Evolutionary conservation across 805 yeast genomes (phyloP).

Genomic region (Nakazawaea pomicola): DNA sequence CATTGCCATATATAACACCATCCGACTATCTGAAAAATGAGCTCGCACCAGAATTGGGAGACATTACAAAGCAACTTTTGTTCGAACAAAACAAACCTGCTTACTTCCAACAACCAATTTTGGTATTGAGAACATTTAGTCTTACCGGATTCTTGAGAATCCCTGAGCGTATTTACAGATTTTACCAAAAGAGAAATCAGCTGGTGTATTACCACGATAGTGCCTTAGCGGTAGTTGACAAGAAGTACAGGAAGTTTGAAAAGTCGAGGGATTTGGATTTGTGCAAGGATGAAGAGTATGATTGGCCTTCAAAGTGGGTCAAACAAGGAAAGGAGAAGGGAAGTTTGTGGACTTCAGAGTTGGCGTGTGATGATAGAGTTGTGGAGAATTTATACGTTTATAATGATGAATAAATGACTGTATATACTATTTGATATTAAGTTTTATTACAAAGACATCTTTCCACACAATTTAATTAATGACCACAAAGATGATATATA

Average conservation of each 20-base stretch:
- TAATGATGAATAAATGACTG: constrained; percentile 14
- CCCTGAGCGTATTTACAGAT: constrained; percentile 73
- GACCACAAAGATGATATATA: too few species aligned
- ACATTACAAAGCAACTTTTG: constrained; percentile 24
- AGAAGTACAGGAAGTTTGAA: constrained; percentile 53
- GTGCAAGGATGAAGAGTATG: constrained; percentile 62
- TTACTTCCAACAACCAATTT: constrained; percentile 70
- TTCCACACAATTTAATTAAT: too few species aligned
- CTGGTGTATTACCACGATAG: constrained; percentile 57
- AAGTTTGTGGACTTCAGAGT: constrained; percentile 86
- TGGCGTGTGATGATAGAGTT: constrained; percentile 67
- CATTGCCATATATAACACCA: constrained; percentile 59
- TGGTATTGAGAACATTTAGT: constrained; percentile 72
- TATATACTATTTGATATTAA: too few species aligned
- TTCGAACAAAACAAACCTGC: constrained; percentile 39
- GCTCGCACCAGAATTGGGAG: constrained; percentile 62
- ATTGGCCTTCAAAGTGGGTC: constrained; percentile 89
- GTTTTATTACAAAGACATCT: too few species aligned
- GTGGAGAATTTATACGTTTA: constrained; percentile 46
- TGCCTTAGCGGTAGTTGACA: constrained; percentile 47
- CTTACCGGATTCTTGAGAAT: constrained; percentile 72
- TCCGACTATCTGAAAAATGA: constrained; percentile 48
- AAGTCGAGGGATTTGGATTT: constrained; percentile 34
- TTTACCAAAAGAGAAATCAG: constrained; percentile 65
- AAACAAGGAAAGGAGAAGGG: constrained; percentile 63